Evolutionary conservation across 164 flowering plant genomes (phyloP), one percentile per base, ranked within the genome.

Genomic region (Stephania japonica): DNA sequence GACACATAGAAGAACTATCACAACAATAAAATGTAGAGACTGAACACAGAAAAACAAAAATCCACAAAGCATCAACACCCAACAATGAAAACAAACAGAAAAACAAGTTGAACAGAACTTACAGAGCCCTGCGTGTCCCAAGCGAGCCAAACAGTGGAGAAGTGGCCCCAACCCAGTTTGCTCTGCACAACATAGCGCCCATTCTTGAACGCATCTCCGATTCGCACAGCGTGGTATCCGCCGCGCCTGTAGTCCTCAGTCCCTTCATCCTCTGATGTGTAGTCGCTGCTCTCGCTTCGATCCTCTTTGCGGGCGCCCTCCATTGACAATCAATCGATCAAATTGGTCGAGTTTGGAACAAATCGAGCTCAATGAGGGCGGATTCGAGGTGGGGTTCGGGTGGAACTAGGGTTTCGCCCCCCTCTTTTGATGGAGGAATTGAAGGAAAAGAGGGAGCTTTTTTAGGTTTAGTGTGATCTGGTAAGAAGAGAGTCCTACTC

Each of bases 111-210:
- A 63, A 43, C 38, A 32, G 47, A 26, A 67, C 76, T 2, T 82
- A 88, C 92, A 65, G 81, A 80, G 71, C 67, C 73, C 0, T 73
- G 80, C 25, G 90, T 81, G 69, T 89, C 93, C 86, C 88, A 87
- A 78, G 91, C 89, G 67, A 89, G 89, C 93, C 93, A 89, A 70
- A 89, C 93, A 38, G 93, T 87, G 74, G 91, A 89, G 81, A 89
- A 89, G 80, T 89, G 93, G 24, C 93, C 93, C 93, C 93, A 89
- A 0, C 93, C 93, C 56, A 89, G 93, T 81, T 89, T 89, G 78
- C 84, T 79, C 79, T 86, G 93, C 4, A 86, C 88, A 11, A 89
- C 85, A 71, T 86, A 89, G n/a, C 85, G 43, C 3, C 87, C 90
- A 62, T 76, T 70, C 71, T 85, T 87, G 77, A 86, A 89, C 3